Conservation (phyloP, 106 monocot genomes). For the Agapanthus africanus region DNA sequence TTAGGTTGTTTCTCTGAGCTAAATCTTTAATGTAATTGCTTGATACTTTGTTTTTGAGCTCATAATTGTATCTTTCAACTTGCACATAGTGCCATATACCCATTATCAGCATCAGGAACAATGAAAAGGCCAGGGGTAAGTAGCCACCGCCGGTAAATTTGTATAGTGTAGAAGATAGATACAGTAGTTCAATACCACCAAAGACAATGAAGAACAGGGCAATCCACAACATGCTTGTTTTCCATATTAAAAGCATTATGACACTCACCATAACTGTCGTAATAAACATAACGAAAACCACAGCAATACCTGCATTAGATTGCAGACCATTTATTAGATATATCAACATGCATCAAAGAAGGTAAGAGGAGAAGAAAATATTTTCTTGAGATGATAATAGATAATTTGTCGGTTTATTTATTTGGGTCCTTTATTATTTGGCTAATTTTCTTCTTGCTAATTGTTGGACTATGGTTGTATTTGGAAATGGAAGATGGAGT, state of each 20-base stretch:
- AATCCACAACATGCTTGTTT: slow-evolving; percentile 8
- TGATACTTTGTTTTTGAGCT: slow-evolving; percentile 44
- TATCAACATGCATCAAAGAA: not conserved
- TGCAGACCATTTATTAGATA: too few relatives aligned
- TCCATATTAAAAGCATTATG: slow-evolving; percentile 26
- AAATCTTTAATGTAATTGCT: slow-evolving; percentile 32
- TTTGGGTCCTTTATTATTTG: too few relatives aligned
- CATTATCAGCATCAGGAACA: slow-evolving; percentile 44
- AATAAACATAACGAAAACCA: slow-evolving; percentile 30
- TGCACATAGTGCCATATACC: slow-evolving; percentile 52
- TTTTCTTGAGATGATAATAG: too few relatives aligned
- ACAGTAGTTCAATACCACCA: slow-evolving; percentile 12
- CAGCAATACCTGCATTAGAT: slow-evolving; percentile 46
- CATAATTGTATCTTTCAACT: slow-evolving; percentile 38
- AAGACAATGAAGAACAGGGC: slow-evolving; percentile 12
- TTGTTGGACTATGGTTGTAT: too few relatives aligned
- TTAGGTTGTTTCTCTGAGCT: slow-evolving; percentile 17
- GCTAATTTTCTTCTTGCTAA: not conserved
- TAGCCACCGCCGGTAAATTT: slow-evolving; percentile 24
- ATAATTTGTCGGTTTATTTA: too few relatives aligned
- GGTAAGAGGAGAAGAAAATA: not conserved
- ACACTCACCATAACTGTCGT: slow-evolving; percentile 16
- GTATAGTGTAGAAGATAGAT: slow-evolving; percentile 21
- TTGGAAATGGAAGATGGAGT: not conserved
- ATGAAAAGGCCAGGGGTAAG: slow-evolving; percentile 13